Evolutionary conservation across 2,329 filamentous ascomycete species (phyloP), one percentile per base, ranked within the genome.

Genomic region (Dactylonectria macrodidyma): DNA sequence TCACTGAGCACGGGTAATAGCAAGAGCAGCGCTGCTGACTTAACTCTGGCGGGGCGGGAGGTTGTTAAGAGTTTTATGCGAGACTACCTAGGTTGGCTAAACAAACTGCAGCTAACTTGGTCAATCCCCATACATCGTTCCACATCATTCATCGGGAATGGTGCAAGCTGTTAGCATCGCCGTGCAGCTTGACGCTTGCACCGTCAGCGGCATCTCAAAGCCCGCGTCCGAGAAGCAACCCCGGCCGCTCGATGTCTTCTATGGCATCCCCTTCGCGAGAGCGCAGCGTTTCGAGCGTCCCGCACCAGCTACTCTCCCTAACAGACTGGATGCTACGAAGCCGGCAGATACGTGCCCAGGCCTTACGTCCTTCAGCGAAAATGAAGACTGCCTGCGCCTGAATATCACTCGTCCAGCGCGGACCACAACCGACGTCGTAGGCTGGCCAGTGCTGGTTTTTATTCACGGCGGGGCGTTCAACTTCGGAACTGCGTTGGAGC

Each of bases 401-500:
- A 89, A 89, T 72, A 76, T 90, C 14, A 87, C 83, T 70, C 82
- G 85, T 12, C 82, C 84, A 0, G 73, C 76, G 66, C 60, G 3
- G 62, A 57, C 60, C 19, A 60, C 72, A 47, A 14, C 41, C n/a
- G 41, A 44, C 16, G 41, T 14, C 8, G 77, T 70, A 46, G 75
- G 68, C 55, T 54, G 80, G 12, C 78, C 88, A 1, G 87, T 90
- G 14, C 77, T 88, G n/a, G 78, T 91, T 2, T 91, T 90, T 74
- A 79, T 92, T 36, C 90, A 92, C 75, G 90, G 90, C 51, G 90
- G 90, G 3, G 86, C 83, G 6, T 92, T 91, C 81, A 87, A 91
- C 81, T 84, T 84, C 74, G 84, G 88, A 44, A 73, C 79, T 72
- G 84, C 87, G 59, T 75, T 81, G 34, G 86, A 87, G 80, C 84